Percentiles rank a stretch among this genome's conserved stretches.
Evolutionary conservation across 2,329 filamentous ascomycete species (phyloP).

Genomic region (Cryphonectria radicalis): DNA sequence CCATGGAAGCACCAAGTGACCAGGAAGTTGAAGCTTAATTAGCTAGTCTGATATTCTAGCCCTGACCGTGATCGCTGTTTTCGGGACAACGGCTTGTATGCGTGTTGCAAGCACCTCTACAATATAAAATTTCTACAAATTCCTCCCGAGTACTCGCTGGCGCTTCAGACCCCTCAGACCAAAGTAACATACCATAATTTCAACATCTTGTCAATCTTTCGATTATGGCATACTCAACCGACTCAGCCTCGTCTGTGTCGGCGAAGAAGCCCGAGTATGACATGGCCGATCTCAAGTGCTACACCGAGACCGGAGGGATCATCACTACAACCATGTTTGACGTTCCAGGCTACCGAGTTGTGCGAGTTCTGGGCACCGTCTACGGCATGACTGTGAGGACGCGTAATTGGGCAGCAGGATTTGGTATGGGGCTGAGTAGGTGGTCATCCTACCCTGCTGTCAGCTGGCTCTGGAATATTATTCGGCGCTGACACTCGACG

Average conservation of each 20-base stretch:
- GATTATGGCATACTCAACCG: neutral
- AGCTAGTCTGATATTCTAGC: neutral
- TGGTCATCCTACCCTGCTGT: neutral
- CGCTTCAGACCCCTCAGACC: neutral
- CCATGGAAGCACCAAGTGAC: neutral
- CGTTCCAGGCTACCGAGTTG: slow-evolving; percentile 59
- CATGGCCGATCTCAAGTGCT: slow-evolving; percentile 54
- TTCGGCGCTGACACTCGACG: neutral
- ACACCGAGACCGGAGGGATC: slow-evolving; percentile 64
- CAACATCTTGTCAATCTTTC: neutral
- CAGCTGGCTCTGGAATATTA: neutral
- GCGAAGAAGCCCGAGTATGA: slow-evolving; percentile 30
- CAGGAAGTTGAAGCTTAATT: neutral
- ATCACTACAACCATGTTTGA: slow-evolving; percentile 68
- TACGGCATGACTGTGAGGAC: slow-evolving; percentile 47
- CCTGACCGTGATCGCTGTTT: neutral
- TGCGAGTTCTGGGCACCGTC: slow-evolving; percentile 60
- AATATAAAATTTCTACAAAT: neutral
- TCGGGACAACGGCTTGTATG: neutral
- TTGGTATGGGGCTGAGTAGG: slow-evolving; percentile 56
- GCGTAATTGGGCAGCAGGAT: slow-evolving; percentile 60
- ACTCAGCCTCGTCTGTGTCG: neutral
- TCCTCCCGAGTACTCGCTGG: neutral
- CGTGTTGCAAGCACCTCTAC: neutral
- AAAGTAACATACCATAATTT: neutral